Evolutionary conservation across 176 grass and related monocot species (phyloP).

Genomic region (Oryza glaberrima): DNA sequence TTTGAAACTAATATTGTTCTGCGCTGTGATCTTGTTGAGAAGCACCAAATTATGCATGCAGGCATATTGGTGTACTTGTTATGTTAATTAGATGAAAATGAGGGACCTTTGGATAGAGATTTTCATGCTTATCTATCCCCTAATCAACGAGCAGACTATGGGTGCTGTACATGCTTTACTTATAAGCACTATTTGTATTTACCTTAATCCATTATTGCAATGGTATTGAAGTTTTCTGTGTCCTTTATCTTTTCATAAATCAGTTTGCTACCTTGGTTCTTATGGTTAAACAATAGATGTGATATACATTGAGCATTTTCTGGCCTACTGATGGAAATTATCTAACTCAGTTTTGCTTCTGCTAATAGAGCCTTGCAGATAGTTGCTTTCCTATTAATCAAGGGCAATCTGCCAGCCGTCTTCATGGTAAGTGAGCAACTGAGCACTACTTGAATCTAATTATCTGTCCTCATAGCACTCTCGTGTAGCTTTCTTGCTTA

Average conservation of each 20-base stretch:
- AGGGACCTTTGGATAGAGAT: neutral
- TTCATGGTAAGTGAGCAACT: conserved; percentile 68
- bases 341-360: conserved; percentile 35
- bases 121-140: neutral
- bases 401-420: conserved; percentile 68
- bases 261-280: neutral
- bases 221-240: neutral
- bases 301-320: conserved; percentile 25
- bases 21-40: neutral
- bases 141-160: neutral
- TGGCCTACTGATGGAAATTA: conserved; percentile 2
- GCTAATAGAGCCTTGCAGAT: conserved; percentile 80
- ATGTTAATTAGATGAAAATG: neutral
- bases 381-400: conserved; percentile 94
- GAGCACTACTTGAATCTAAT: conserved; percentile 26
- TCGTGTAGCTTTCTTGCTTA: conserved; percentile 28
- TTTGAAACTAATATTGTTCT: conserved; percentile 17
- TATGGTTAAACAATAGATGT: conserved; percentile 31
- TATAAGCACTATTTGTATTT: conserved; percentile 18
- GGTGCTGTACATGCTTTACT: neutral
- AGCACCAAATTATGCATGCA: conserved; percentile 2
- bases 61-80: neutral
- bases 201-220: neutral
- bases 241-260: neutral
- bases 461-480: neutral